Conservation (phyloP, 1,284 basidiomycete species). For the Papiliotrema nemorosa region DNA sequence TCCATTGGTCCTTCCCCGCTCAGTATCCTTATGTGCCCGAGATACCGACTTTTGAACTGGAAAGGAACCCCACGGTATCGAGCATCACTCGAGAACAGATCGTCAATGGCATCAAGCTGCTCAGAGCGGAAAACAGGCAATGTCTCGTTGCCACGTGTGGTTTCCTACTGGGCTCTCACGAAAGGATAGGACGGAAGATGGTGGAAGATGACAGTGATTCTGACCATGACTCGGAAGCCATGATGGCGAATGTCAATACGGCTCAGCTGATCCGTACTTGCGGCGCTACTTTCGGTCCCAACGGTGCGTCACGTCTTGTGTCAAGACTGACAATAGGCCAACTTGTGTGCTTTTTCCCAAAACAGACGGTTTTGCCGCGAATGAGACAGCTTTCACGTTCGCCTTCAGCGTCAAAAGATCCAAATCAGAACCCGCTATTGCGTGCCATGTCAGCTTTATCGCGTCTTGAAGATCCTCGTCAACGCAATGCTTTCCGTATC, state of each 20-base stretch:
- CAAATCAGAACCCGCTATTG: slow-evolving; percentile 24
- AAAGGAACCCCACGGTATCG: slow-evolving; percentile 74
- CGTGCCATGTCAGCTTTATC: slow-evolving; percentile 43
- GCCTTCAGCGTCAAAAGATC: slow-evolving; percentile 30
- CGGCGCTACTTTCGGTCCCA: slow-evolving; percentile 67
- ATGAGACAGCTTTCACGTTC: slow-evolving; percentile 37
- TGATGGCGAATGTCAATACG: slow-evolving; percentile 29
- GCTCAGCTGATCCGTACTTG: slow-evolving; percentile 42
- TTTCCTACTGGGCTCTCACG: slow-evolving; percentile 64
- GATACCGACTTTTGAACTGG: slow-evolving; percentile 73
- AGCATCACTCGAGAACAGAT: slow-evolving; percentile 71
- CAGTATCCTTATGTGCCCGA: slow-evolving; percentile 71
- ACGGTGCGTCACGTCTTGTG: slow-evolving; percentile 56
- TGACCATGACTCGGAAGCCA: slow-evolving; percentile 40
- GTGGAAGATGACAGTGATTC: slow-evolving; percentile 44
- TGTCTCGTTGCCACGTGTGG: slow-evolving; percentile 76
- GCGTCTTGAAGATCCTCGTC: slow-evolving; percentile 34
- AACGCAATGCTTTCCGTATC: slow-evolving; percentile 18
- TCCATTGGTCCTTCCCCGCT: slow-evolving; percentile 85
- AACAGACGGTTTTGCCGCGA: slow-evolving; percentile 40
- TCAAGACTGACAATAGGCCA: slow-evolving; percentile 57
- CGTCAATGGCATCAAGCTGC: slow-evolving; percentile 65
- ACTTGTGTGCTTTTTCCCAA: slow-evolving; percentile 78
- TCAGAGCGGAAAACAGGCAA: slow-evolving; percentile 66
- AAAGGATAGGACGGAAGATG: slow-evolving; percentile 32